Evolutionary conservation across 78 protist species (phyloP).

Genomic region (Tieghemostelium lacteum): DNA sequence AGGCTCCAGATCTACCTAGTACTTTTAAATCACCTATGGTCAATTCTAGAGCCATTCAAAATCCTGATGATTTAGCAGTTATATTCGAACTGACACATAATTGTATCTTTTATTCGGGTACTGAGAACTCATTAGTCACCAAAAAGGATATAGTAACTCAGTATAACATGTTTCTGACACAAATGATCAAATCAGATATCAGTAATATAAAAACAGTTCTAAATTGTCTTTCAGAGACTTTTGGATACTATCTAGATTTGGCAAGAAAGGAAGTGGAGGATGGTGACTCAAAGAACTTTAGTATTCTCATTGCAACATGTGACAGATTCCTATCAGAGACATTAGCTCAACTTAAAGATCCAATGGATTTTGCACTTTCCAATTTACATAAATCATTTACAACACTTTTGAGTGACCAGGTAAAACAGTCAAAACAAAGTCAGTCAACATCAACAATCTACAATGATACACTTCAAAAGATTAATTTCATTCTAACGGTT

Average conservation of each 20-base stretch:
- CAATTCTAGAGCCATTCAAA: not conserved
- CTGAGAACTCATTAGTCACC: not conserved
- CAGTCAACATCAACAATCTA: not conserved
- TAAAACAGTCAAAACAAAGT: not conserved
- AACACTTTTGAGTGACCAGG: conserved; percentile 20
- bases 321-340: conserved; percentile 39
- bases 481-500: conserved; percentile 35
- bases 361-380: not conserved
- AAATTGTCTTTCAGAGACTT: conserved; percentile 17
- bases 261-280: conserved; percentile 32
- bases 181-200: conserved; percentile 25
- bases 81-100: conserved; percentile 40
- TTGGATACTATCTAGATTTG: conserved; percentile 22
- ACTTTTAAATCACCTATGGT: not conserved
- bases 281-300: conserved; percentile 3
- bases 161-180: conserved; percentile 23
- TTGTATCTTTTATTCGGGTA: conserved; percentile 34
- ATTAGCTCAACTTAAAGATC: conserved; percentile 11
- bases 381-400: conserved; percentile 30
- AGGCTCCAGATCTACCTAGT: not conserved
- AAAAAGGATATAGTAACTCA: conserved; percentile 17
- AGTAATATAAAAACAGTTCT: conserved; percentile 18
- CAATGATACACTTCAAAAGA: conserved; percentile 38
- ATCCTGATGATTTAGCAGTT: not conserved
- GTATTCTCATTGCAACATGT: not conserved